These are phyloP conservation scores for Starmerella lactis-condensi DNA, from an alignment of 805 yeast species.

Conservation along the genomic window DNA sequence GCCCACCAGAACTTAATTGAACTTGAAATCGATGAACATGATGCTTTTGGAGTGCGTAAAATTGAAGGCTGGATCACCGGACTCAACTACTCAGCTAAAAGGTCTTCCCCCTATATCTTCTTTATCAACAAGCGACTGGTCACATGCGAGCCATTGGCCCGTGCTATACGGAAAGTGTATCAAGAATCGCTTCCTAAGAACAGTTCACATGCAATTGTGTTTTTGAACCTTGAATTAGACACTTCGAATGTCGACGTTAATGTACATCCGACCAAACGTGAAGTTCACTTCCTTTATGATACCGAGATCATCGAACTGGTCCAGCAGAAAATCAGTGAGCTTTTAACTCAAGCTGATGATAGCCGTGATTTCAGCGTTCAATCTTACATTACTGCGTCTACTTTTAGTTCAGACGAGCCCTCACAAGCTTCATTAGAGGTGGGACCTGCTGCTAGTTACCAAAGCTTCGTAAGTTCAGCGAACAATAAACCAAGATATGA, in stretches of 20 bases:
- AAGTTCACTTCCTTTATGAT: conserved; percentile 69
- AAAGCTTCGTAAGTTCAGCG: not conserved
- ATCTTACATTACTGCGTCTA: conserved; percentile 21
- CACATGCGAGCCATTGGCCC: conserved; percentile 55
- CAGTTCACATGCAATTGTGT: conserved; percentile 47
- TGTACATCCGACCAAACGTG: conserved; percentile 88
- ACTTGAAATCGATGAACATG: conserved; percentile 24
- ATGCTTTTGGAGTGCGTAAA: conserved; percentile 31
- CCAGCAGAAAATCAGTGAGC: conserved; percentile 30
- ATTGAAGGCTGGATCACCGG: conserved; percentile 49
- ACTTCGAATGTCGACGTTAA: conserved; percentile 75
- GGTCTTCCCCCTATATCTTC: conserved; percentile 46
- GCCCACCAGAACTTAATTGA: conserved; percentile 48
- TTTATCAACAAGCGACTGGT: conserved; percentile 78
- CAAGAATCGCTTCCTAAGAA: conserved; percentile 61
- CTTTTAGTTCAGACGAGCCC: conserved; percentile 12
- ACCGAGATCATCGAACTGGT: conserved; percentile 62
- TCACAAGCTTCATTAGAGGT: not conserved
- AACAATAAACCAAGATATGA: conserved; percentile 26
- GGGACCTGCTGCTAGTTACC: not conserved
- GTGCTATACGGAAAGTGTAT: conserved; percentile 48
- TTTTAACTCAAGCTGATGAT: conserved; percentile 40
- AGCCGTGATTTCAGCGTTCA: conserved; percentile 55
- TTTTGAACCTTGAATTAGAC: conserved; percentile 45
- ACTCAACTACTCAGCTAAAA: conserved; percentile 52